Evolutionary conservation across 192 early-diverging fungal species (phyloP), one percentile per base, ranked within the genome.

Genomic region (Piromyces sp.): DNA sequence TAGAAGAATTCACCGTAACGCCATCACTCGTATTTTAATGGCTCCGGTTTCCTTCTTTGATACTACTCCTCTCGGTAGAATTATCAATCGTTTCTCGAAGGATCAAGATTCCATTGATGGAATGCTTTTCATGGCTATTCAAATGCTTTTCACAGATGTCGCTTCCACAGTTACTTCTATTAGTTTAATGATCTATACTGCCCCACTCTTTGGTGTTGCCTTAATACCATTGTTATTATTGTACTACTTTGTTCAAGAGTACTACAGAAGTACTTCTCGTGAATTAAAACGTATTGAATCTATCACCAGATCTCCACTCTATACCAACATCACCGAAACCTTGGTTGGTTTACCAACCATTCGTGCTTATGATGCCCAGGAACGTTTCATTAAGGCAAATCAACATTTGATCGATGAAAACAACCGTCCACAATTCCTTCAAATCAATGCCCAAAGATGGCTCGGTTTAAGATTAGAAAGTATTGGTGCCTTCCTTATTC

Each of bases 11-110:
- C 96, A 98, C 86, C 86, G 90, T 14, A 87, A 86, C 30, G 90
- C 95, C 42, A 84, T 95, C 29, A 42, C 82, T n/a, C 87, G 90
- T 40, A 88, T 96, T 30, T 79, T 96, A 81, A 84, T 92, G 13
- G 91, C 95, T 3, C 95, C 95, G 13, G 89, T 92, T 80, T 86
- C 86, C 3, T 96, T 98, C 85, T 98, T 94, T 85, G 95, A 96
- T 83, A 92, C 92, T 26, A 95, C 94, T 29, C 96, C 96, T 12
- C 87, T 95, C 17, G 95, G 95, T 30, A 90, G 93, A 28, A 93
- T 96, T 79, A 92, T 94, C 84, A 98, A 96, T 85, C 86, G 97
- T 58, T 96, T 95, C 83, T 93, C 94, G 29, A 92, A 93, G 22
- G 95, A 98, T 87, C 93, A 89, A 16, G 92, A 94, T 86, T 86